Base-by-base conservation (phyloP, 192 early-diverging fungal genomes). In the Chytriomyces sp. region DNA sequence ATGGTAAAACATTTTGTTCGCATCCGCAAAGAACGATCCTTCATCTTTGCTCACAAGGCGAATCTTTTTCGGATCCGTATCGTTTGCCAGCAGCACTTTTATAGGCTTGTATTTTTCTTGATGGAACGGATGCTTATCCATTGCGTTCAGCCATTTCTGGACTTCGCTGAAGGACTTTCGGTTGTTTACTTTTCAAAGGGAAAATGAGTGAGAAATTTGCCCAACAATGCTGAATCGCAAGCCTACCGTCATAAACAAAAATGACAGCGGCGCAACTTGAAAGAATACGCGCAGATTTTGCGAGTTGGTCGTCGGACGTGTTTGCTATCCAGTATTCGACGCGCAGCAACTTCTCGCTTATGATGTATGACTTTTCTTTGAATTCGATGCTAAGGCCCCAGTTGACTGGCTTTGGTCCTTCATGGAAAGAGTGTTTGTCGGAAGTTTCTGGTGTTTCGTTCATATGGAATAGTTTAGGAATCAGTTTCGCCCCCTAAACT, bases 291-390 rank as follows among this genome's bases (percentile, higher is more conserved):
- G 76, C 65, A 2, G 57, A 46, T 24, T 24, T 47, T 7, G 67
- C 7, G 26, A 77, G 23, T 11, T 65, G 3, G 7, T 35, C 53
- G 3, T 77, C 76, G 11, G 23, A 10, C 13, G 76, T 69, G 13
- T 67, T 67, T 13, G 67, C 76, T 13, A 65, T 69, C 76, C 65
- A 77, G 35, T 65, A 77, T 48, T 69, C 76, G 8, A 77, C 59
- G 3, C 65, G 10, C 11, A 77, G 57, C 11, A 28, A 45, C 43
- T 77, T 77, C 5, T 65, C 59, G 16, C 60, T 49, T n/a, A 77
- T 60, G 24, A 43, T 23, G 47, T 69, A 77, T 23, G 67, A 44
- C 45, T 69, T 77, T 11, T 62, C 69, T 57, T 70, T 50, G 50
- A 70, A 70, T 60, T 70, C 69, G 16, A 70, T 50, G 53, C 18